Evolutionary conservation across 768 basidiomycete species (phyloP).

Genomic region (Multifurca ochricompacta): DNA sequence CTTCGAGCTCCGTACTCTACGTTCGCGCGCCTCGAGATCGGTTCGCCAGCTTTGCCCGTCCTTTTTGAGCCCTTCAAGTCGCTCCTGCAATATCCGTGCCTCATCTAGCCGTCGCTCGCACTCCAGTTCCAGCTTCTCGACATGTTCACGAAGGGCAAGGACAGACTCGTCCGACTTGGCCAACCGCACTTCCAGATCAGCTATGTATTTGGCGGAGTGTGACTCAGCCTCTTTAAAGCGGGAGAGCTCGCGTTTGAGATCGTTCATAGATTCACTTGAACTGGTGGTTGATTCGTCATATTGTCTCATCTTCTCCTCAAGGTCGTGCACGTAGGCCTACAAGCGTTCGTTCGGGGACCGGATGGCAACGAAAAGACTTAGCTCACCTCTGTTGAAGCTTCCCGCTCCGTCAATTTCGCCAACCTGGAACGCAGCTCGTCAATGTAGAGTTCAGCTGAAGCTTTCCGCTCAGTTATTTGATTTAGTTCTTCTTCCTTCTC

Average conservation of each 20-base stretch:
- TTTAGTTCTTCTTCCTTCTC: slow-evolving; percentile 82
- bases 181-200: slow-evolving; percentile 78
- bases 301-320: slow-evolving; percentile 85
- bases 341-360: slow-evolving; percentile 18
- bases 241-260: slow-evolving; percentile 76
- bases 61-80: slow-evolving; percentile 57
- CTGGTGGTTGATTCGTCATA: slow-evolving; percentile 73
- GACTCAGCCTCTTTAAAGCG: slow-evolving; percentile 70
- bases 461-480: slow-evolving; percentile 57
- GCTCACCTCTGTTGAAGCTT: slow-evolving; percentile 83
- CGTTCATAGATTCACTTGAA: slow-evolving; percentile 71
- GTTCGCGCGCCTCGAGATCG: slow-evolving; percentile 81
- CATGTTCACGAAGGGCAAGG: slow-evolving; percentile 53
- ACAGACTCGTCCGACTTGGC: slow-evolving; percentile 73
- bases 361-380: slow-evolving; percentile 4
- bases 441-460: slow-evolving; percentile 77
- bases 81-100: slow-evolving; percentile 59
- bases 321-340: slow-evolving; percentile 86
- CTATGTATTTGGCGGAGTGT: slow-evolving; percentile 69
- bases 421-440: slow-evolving; percentile 78
- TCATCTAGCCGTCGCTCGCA: slow-evolving; percentile 66
- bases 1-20: slow-evolving; percentile 68
- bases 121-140: slow-evolving; percentile 73
- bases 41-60: slow-evolving; percentile 78
- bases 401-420: slow-evolving; percentile 78